Conservation (phyloP, 2,329 filamentous ascomycete species). For the Graphiopsis chlorocephala region DNA sequence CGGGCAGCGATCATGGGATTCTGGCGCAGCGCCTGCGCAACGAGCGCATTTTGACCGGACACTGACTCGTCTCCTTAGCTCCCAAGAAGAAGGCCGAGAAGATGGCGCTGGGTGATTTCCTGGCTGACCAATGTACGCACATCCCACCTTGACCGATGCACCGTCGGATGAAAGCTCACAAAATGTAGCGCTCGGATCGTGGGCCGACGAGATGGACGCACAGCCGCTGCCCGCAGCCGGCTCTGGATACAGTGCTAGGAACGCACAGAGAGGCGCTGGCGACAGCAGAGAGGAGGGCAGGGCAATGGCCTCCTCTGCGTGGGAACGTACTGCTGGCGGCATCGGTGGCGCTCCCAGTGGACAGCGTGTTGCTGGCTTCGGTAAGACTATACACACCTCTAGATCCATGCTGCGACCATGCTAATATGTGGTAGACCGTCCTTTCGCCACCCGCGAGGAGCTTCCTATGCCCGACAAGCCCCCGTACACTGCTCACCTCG, state of each 20-base stretch:
- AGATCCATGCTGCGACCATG: not conserved
- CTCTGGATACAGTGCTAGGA: constrained; percentile 24
- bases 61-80: constrained; percentile 29
- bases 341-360: constrained; percentile 31
- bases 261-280: constrained; percentile 21
- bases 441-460: constrained; percentile 60
- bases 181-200: constrained; percentile 72
- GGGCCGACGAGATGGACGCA: constrained; percentile 95
- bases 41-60: not conserved
- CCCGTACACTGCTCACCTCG: constrained; percentile 91
- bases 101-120: constrained; percentile 96
- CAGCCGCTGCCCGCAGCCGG: constrained; percentile 33
- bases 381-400: constrained; percentile 16
- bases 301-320: constrained; percentile 41
- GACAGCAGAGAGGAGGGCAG: constrained; percentile 37
- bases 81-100: constrained; percentile 91
- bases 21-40: not conserved
- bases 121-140: constrained; percentile 75
- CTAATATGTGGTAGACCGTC: constrained; percentile 28
- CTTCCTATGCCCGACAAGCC: constrained; percentile 87
- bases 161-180: constrained; percentile 8
- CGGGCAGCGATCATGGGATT: constrained; percentile 1
- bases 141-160: not conserved
- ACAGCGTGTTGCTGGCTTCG: constrained; percentile 14
- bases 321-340: constrained; percentile 24